A percentile compares a stretch with the other conserved stretches of the same genome.
Conservation (phyloP, 2,329 filamentous ascomycete species). For the Polychaeton citri region DNA sequence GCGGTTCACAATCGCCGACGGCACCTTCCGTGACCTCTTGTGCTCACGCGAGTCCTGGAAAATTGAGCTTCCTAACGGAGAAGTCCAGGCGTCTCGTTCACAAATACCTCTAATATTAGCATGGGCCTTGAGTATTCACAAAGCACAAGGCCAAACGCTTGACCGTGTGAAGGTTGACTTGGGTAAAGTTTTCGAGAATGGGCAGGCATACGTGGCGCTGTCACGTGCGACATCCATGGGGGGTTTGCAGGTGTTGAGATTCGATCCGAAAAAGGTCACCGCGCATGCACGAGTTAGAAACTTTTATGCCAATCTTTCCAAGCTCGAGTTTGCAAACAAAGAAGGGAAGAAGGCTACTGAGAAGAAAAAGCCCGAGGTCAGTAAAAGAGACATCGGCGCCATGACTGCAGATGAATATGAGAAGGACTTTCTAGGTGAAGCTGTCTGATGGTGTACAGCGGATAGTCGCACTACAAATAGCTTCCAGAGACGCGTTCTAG, state of each 20-base stretch:
- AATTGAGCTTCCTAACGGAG: conserved; percentile 87
- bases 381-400: conserved; percentile 15
- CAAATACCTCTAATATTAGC: conserved; percentile 75
- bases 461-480: no score
- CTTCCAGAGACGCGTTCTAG: no score
- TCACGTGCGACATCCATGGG: conserved; percentile 81
- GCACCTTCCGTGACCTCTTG: conserved; percentile 60
- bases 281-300: conserved; percentile 74
- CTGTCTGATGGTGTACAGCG: no score
- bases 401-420: conserved; percentile 19
- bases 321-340: conserved; percentile 41
- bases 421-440: conserved; percentile 5
- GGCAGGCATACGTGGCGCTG: conserved; percentile 91
- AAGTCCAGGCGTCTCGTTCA: conserved; percentile 74
- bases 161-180: conserved; percentile 91
- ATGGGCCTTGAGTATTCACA: conserved; percentile 96
- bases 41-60: conserved; percentile 90
- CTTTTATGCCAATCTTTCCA: conserved; percentile 75
- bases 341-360: conserved; percentile 18
- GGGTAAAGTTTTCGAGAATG: conserved; percentile 86
- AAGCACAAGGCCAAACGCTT: conserved; percentile 89
- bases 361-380: conserved; percentile 13
- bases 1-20: conserved; percentile 67
- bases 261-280: conserved; percentile 85
- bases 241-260: conserved; percentile 76